These are phyloP conservation scores for Bipolaris gigantea DNA, from an alignment of 2,329 filamentous ascomycete species.

Conservation along the genomic window DNA sequence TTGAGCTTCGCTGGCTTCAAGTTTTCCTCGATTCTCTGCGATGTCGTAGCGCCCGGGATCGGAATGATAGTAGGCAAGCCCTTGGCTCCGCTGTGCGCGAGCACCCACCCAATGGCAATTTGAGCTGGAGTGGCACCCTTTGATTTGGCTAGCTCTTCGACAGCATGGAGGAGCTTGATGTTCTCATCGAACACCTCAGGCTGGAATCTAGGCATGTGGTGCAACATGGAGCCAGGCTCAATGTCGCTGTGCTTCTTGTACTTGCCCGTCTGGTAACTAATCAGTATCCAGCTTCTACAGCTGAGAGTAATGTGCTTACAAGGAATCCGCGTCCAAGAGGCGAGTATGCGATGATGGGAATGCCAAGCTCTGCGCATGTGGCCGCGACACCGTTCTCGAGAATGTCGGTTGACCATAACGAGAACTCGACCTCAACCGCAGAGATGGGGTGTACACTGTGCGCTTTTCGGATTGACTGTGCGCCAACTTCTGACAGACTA, in stretches of 20 bases:
- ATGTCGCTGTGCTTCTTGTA: conserved; percentile 59
- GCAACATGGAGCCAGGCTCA: conserved; percentile 57
- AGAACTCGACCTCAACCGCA: conserved; percentile 64
- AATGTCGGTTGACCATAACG: conserved; percentile 59
- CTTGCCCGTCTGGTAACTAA: conserved; percentile 39
- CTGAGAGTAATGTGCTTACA: conserved; percentile 28
- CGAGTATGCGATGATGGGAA: conserved; percentile 71
- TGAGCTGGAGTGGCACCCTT: conserved; percentile 65
- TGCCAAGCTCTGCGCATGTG: conserved; percentile 63
- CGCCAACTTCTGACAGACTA: conserved; percentile 51
- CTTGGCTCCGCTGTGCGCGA: conserved; percentile 53
- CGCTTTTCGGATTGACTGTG: conserved; percentile 51
- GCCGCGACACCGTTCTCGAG: conserved; percentile 60
- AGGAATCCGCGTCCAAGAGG: conserved; percentile 66
- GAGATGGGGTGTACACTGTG: conserved; percentile 58
- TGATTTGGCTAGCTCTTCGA: conserved; percentile 61
- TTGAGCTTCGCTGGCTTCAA: conserved; percentile 56
- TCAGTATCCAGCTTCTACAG: conserved; percentile 16
- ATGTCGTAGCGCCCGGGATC: conserved; percentile 66
- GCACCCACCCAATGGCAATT: conserved; percentile 67
- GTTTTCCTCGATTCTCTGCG: conserved; percentile 64
- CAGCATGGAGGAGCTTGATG: conserved; percentile 61
- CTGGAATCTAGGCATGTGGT: conserved; percentile 61
- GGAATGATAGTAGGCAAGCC: conserved; percentile 64
- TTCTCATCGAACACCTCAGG: conserved; percentile 67